Evolutionary conservation across 768 basidiomycete species (phyloP), one percentile per base, ranked within the genome.

Genomic region (Boletus reticulatus): DNA sequence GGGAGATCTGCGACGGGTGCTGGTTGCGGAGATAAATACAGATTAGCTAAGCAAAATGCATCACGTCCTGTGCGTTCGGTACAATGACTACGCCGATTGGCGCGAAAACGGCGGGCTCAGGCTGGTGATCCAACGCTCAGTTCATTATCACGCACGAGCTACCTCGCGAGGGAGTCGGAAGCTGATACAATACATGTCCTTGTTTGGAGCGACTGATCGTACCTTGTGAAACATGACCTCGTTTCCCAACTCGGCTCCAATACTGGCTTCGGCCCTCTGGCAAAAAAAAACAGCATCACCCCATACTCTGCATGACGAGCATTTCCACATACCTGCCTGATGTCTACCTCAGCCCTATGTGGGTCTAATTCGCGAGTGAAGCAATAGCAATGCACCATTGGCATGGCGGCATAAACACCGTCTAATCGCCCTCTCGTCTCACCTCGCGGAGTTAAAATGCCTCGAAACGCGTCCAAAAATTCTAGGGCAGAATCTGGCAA

Each of bases 141-240:
- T 48, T 38, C 38, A 55, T 66, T 50, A 65, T 22, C 51, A 46
- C 17, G 49, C 67, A 48, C 70, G 75, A 6, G 79, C 80, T 10
- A 77, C 76, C 37, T 65, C 71, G 43, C 67, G 68, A 19, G 87
- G 85, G 10, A 92, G 76, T 59, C 83, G 72, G 78, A 99, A 98
- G 70, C 89, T 89, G 52, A 99, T 82, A 72, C 96, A 95, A 71
- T 95, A 98, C 96, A 98, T 98, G 65, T 94, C 88, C 74, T 99
- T 98, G 73, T 85, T 89, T 8, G 96, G 96, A 1, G 97, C 94
- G 11, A 98, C 97, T 11, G 89, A 88, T 52, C 97, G 86, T 47
- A 99, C 95, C 60, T 86, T 79, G 64, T 93, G 87, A 9, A 92
- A 68, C 14, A 71, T 69, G 38, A 78, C 75, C 22, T 82, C 79